Conservation (phyloP, 176 grass and related monocot genomes). For the Zoysia japonica region DNA sequence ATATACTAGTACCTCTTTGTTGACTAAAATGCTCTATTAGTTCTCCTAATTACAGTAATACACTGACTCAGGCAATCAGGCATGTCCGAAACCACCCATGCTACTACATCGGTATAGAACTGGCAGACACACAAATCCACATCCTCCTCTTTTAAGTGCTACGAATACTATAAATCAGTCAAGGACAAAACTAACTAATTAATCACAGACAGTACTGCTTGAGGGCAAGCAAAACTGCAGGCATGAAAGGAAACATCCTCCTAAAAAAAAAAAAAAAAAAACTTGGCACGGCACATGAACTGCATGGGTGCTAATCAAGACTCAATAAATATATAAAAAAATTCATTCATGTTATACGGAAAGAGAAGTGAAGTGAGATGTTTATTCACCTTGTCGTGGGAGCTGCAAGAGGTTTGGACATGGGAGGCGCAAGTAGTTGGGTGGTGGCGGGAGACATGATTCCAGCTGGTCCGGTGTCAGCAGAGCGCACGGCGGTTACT, state of each 20-base stretch:
- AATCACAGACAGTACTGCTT: neutral
- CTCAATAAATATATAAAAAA: neutral
- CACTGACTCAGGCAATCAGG: neutral
- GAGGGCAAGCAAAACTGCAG: neutral
- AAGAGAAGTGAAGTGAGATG: neutral
- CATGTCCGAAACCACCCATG: neutral
- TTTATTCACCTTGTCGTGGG: constrained; percentile 39
- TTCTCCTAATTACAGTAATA: neutral
- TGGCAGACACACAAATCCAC: neutral
- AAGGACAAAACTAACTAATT: neutral
- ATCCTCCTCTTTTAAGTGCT: neutral
- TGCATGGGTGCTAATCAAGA: constrained; percentile 22
- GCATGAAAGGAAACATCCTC: constrained; percentile 13
- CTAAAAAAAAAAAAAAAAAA: neutral
- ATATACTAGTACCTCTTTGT: neutral
- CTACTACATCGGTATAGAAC: neutral
- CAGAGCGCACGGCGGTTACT: constrained; percentile 53
- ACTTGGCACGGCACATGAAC: neutral
- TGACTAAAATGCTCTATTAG: neutral
- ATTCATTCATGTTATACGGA: neutral
- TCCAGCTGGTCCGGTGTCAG: neutral
- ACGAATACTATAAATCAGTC: constrained; percentile 18
- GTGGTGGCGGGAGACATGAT: constrained; percentile 9
- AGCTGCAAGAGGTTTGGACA: constrained; percentile 39
- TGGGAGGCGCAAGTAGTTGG: neutral